A percentile compares a stretch with the other conserved stretches of the same genome.
Conservation (phyloP, 306 rosid genomes). For the Psophocarpus tetragonolobus region DNA sequence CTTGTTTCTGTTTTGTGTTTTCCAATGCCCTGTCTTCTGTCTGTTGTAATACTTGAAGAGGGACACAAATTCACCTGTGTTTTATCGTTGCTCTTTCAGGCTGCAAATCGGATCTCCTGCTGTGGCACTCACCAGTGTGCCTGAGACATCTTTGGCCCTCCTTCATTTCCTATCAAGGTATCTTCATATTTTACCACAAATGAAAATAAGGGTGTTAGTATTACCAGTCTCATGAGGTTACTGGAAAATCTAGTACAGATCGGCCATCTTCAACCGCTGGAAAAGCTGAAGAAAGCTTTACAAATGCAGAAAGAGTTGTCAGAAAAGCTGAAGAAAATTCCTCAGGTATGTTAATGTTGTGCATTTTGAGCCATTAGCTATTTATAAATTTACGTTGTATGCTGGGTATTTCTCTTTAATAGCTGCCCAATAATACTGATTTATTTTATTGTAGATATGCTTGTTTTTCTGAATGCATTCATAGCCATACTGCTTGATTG, state of each 20-base stretch:
- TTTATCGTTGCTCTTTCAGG: conserved; percentile 52
- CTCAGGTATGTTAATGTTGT: conserved; percentile 52
- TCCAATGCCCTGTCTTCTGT: background rate
- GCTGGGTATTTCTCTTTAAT: background rate
- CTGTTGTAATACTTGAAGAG: conserved; percentile 15
- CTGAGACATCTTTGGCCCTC: conserved; percentile 60
- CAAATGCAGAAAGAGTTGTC: conserved; percentile 76
- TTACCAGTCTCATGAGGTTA: conserved; percentile 99
- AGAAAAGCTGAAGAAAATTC: conserved; percentile 74
- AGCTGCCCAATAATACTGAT: background rate
- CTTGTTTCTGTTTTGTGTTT: background rate
- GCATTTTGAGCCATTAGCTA: background rate
- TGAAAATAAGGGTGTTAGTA: conserved; percentile 99
- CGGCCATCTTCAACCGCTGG: conserved; percentile 97
- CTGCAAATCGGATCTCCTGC: conserved; percentile 52
- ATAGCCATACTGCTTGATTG: conserved; percentile 36
- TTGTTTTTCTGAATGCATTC: conserved; percentile 29
- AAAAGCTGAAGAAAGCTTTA: conserved; percentile 79
- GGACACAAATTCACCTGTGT: conserved; percentile 35
- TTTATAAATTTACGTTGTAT: background rate
- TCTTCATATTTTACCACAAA: conserved; percentile 94
- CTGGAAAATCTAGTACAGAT: conserved; percentile 99
- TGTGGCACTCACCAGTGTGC: conserved; percentile 53
- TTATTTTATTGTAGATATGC: background rate
- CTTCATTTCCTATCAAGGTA: conserved; percentile 86